Evolutionary conservation across 345 rosid genomes (phyloP), one percentile per base, ranked within the genome.

Genomic region (Murraya koenigii): DNA sequence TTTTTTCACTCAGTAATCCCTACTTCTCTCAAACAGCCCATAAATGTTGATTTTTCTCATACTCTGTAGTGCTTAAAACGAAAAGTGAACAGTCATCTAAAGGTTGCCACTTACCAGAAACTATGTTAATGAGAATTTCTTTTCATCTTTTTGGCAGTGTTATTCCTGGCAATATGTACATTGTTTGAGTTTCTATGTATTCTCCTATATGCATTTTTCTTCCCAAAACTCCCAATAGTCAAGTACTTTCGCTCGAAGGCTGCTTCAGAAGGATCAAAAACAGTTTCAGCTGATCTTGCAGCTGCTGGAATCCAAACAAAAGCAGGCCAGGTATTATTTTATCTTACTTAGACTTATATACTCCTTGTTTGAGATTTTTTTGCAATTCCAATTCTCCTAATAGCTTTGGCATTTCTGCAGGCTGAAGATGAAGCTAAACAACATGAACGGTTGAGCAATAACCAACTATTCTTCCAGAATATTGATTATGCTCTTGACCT

Each of bases 201-300:
- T 44, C 23, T 96, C 17, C 77, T 96, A 20, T 96, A 94, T 65
- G 87, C 97, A 0, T 84, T 66, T 66, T 77, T 81, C 79, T 91
- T 96, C 72, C 97, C 95, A 0, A 94, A 92, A 66, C 83, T 94
- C 20, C 92, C 98, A 1, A 84, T 94, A 3, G 95, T 94, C 72
- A 94, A 91, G 78, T 88, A 96, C 82, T 96, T 89, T 78, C 89
- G 95, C 32, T n/a, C 91, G 0, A 96, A 92, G 85, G 98, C 98
- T 1, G 91, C 97, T 22, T 85, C 78, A 2, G 98, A 96, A 90
- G 99, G 99, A 81, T 90, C 97, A 4, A 91, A 84, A 79, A 96
- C 94, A 60, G 97, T 96, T 67, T 49, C 75, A 69, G 93, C 94
- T 72, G 98, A 92, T 79, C 95, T 96, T 79, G 97, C 86, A 33